Evolutionary conservation across 306 rosid genomes (phyloP).

Genomic region (Parietaria judaica): DNA sequence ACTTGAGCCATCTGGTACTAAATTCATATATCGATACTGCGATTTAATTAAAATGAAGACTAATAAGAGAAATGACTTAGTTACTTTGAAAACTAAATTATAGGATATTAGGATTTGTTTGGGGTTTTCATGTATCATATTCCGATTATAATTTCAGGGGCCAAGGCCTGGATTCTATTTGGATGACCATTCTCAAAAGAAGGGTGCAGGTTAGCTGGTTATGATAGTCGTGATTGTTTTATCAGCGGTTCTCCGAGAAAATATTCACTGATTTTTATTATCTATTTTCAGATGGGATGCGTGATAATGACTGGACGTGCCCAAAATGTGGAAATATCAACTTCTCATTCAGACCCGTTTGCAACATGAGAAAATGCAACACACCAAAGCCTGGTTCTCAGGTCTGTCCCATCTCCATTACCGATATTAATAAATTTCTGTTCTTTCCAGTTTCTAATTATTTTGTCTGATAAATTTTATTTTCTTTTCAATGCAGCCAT

Average conservation of each 20-base stretch:
- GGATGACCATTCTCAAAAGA: constrained; percentile 70
- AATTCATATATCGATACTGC: background rate
- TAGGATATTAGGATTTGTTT: no score
- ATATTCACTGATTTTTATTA: constrained; percentile 4
- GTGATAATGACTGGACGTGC: constrained; percentile 98
- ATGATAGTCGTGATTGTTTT: constrained; percentile 1
- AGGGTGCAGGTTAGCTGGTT: constrained; percentile 37
- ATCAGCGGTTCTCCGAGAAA: background rate
- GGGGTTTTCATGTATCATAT: constrained; percentile 2
- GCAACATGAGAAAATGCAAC: constrained; percentile 99
- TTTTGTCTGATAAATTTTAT: constrained; percentile 19
- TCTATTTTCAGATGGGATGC: constrained; percentile 54
- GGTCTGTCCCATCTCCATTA: constrained; percentile 34
- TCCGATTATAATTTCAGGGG: constrained; percentile 41
- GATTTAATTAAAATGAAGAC: background rate
- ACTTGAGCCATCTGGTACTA: background rate
- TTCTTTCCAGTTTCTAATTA: background rate
- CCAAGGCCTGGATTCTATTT: constrained; percentile 76
- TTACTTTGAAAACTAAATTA: background rate
- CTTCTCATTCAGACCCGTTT: constrained; percentile 85
- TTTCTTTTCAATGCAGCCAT: constrained; percentile 40
- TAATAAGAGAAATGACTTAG: no score
- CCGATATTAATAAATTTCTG: background rate
- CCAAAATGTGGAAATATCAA: constrained; percentile 98
- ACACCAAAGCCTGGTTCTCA: constrained; percentile 97